Base-by-base conservation (phyloP, 2,329 filamentous ascomycete species). In the Fusarium continuum region DNA sequence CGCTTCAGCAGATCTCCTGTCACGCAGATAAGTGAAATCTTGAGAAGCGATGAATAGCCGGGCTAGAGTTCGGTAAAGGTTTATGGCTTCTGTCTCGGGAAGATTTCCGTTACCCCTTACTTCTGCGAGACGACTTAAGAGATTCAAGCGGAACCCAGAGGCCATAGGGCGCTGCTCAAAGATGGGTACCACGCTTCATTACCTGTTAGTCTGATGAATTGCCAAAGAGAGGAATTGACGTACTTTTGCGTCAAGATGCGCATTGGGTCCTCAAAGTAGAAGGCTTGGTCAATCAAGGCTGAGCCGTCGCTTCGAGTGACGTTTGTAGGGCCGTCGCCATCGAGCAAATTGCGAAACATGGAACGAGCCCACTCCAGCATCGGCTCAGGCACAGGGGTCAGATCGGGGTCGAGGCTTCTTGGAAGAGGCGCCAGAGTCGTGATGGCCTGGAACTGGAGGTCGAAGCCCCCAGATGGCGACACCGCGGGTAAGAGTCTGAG, bases 301-400 rank as follows among this genome's bases (percentile, higher is more conserved):
- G 20, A 6, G 26, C 67, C 64, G 11, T 67, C 65, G 11, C 35
- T 23, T 19, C 8, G 14, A 29, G 28, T 25, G 6, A 67, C 5
- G 4, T 14, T 5, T 13, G 22, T 34, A 14, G 31, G 47, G 17
- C 5, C 26, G 28, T 35, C 36, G 4, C 13, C 31, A 6, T 39
- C 16, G 7, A 64, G 7, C 16, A 40, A 55, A 3, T 38, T 17
- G 3, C 14, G 44, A 1, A 69, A 16, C 2, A 6, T 46, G 28
- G 26, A n/a, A 13, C 48, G 62, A 48, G 53, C 49, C 64, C 64
- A 69, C 1, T 54, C 35, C 14, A 67, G 29, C 4, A 64, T 20
- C 2, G 22, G 31, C 1, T 28, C 23, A 9, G 49, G 55, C 4
- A 50, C 46, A 10, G 34, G 22, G 23, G 9, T 25, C 6, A 10